Percentiles rank a stretch among this genome's conserved stretches.
phyloP scores from a whole-genome alignment of 805 yeast genomes.

The Metschnikowia anglica region DNA sequence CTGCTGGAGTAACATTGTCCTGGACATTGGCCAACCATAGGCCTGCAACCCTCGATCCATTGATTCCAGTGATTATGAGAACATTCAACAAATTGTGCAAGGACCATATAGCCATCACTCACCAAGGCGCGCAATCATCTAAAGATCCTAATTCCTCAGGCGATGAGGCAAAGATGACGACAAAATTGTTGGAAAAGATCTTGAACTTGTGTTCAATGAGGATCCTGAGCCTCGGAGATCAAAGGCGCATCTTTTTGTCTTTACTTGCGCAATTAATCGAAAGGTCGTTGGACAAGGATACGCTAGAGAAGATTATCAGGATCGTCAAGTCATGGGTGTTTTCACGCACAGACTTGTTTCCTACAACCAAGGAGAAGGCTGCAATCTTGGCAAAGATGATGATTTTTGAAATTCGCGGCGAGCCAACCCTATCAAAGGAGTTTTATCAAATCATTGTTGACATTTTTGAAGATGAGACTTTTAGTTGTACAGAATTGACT shows the following conservation, averaged over 20 bases:
- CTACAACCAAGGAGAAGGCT: slow-evolving; percentile 94
- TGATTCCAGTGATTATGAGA: slow-evolving; percentile 76
- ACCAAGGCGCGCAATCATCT: slow-evolving; percentile 40
- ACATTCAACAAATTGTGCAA: slow-evolving; percentile 87
- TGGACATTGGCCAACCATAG: slow-evolving; percentile 78
- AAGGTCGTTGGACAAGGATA: slow-evolving; percentile 73
- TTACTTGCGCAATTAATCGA: slow-evolving; percentile 88
- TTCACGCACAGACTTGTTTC: slow-evolving; percentile 77
- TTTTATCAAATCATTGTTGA: slow-evolving; percentile 86
- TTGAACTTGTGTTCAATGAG: slow-evolving; percentile 76
- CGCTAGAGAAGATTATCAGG: slow-evolving; percentile 69
- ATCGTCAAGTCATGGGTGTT: slow-evolving; percentile 91
- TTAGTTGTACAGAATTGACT: slow-evolving; percentile 83
- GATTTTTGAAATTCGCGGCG: slow-evolving; percentile 86
- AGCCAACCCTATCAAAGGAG: slow-evolving; percentile 68
- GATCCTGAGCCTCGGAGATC: slow-evolving; percentile 87
- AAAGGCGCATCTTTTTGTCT: slow-evolving; percentile 82
- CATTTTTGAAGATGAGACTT: slow-evolving; percentile 75
- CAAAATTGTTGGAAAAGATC: slow-evolving; percentile 71
- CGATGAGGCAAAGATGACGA: slow-evolving; percentile 76
- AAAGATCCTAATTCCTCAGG: slow-evolving; percentile 44
- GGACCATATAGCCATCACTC: slow-evolving; percentile 73
- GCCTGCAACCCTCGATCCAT: slow-evolving; percentile 71
- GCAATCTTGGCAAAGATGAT: slow-evolving; percentile 92
- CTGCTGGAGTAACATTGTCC: slow-evolving; percentile 80